Conservation (phyloP, 1,284 basidiomycete genomes). For the Microbotryum lychnidis-dioicae region DNA sequence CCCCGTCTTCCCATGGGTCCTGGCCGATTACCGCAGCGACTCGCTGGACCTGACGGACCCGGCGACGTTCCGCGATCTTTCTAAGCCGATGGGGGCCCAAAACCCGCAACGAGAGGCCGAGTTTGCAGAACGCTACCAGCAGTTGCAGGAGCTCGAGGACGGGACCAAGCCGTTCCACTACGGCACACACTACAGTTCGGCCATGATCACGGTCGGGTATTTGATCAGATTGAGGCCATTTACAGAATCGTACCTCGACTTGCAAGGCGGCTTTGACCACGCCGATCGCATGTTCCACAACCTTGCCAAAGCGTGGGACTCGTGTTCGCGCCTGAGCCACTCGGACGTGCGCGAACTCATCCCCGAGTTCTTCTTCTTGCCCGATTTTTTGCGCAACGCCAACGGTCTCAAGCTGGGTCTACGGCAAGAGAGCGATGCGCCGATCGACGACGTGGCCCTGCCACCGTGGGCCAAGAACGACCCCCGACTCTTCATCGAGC, state of each 20-base stretch:
- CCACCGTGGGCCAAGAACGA: slow-evolving; percentile 86
- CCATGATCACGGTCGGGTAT: slow-evolving; percentile 94
- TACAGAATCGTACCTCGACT: slow-evolving; percentile 66
- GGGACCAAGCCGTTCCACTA: slow-evolving; percentile 65
- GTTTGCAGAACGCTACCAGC: slow-evolving; percentile 57
- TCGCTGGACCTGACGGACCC: slow-evolving; percentile 59
- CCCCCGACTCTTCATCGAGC: slow-evolving; percentile 69
- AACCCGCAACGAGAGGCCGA: slow-evolving; percentile 56
- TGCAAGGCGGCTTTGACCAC: slow-evolving; percentile 85
- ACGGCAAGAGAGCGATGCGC: slow-evolving; percentile 70
- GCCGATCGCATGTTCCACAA: slow-evolving; percentile 75
- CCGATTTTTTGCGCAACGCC: slow-evolving; percentile 46
- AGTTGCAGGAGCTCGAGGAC: slow-evolving; percentile 58
- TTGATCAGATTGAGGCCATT: slow-evolving; percentile 83
- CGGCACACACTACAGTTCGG: slow-evolving; percentile 87
- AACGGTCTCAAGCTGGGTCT: slow-evolving; percentile 60
- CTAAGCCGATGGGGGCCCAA: slow-evolving; percentile 85
- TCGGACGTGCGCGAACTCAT: slow-evolving; percentile 93
- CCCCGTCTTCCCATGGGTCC: slow-evolving; percentile 76
- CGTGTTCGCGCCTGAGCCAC: slow-evolving; percentile 56
- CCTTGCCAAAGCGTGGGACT: slow-evolving; percentile 14
- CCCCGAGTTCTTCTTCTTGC: slow-evolving; percentile 70
- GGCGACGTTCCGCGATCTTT: slow-evolving; percentile 66
- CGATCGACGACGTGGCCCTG: slow-evolving; percentile 77
- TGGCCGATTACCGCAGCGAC: slow-evolving; percentile 6